These are phyloP conservation scores for Epichloe glyceriae DNA, from an alignment of 2,329 filamentous ascomycete genomes.

Conservation along the genomic window DNA sequence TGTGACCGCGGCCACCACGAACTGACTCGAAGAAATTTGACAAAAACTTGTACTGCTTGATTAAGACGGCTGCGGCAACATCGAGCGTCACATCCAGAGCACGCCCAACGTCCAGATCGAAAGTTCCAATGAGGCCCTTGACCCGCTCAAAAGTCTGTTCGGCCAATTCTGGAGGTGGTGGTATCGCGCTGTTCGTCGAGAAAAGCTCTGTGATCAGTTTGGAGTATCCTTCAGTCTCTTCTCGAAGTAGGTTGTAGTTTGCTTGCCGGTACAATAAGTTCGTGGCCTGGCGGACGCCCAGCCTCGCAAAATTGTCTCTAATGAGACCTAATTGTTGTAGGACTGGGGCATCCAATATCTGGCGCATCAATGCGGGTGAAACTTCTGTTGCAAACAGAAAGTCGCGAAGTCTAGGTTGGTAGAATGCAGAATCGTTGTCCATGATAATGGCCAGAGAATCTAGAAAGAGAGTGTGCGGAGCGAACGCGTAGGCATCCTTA, in stretches of 20 bases:
- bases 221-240: constrained; percentile 93
- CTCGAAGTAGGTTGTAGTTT: constrained; percentile 88
- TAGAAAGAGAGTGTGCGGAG: constrained; percentile 60
- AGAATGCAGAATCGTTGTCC: constrained; percentile 48
- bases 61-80: constrained; percentile 83
- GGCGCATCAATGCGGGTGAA: constrained; percentile 58
- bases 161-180: constrained; percentile 62
- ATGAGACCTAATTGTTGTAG: constrained; percentile 69
- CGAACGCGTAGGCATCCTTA: constrained; percentile 39
- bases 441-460: constrained; percentile 71
- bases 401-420: constrained; percentile 41
- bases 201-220: constrained; percentile 95
- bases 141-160: constrained; percentile 82
- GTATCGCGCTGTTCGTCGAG: constrained; percentile 64
- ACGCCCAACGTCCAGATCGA: constrained; percentile 90
- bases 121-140: constrained; percentile 90
- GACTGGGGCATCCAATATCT: constrained; percentile 67
- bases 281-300: constrained; percentile 80
- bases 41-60: constrained; percentile 92
- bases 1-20: constrained; percentile 86
- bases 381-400: constrained; percentile 64
- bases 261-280: constrained; percentile 90
- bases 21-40: constrained; percentile 80
- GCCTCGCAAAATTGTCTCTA: constrained; percentile 68
- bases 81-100: constrained; percentile 91